Evolutionary conservation across 192 early-diverging fungal genomes (phyloP).

Genomic region (Gonapodya prolifera): DNA sequence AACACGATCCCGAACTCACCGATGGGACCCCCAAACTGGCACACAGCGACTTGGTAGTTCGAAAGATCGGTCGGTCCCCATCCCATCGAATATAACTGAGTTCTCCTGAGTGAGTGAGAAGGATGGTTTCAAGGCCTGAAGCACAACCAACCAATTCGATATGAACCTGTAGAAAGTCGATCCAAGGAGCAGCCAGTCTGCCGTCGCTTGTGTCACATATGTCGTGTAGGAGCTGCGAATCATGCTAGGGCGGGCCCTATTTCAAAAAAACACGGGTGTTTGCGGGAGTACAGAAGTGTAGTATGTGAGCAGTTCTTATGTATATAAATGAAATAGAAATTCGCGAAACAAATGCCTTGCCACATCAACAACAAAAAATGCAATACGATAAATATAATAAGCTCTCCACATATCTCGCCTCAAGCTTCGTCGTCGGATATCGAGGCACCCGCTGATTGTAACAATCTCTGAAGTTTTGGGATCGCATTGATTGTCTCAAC

Average conservation of each 20-base stretch:
- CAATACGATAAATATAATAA: no score
- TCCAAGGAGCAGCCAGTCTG: not conserved
- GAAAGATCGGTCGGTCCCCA: conserved; percentile 83
- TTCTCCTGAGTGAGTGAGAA: conserved; percentile 26
- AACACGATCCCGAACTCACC: conserved; percentile 31
- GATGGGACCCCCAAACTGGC: conserved; percentile 86
- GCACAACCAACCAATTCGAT: not conserved
- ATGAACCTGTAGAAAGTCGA: not conserved
- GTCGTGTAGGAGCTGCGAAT: not conserved
- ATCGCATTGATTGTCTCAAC: not conserved
- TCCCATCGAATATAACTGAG: conserved; percentile 73
- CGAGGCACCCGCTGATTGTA: not conserved
- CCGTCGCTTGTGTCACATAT: not conserved
- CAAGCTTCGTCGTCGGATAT: not conserved
- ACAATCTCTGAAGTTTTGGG: not conserved
- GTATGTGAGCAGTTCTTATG: no score
- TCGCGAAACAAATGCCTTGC: no score
- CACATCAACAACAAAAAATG: no score
- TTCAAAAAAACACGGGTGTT: no score
- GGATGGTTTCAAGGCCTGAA: not conserved
- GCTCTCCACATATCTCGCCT: no score
- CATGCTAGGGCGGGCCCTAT: not conserved
- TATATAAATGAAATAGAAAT: no score
- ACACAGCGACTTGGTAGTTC: conserved; percentile 67
- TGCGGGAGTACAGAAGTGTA: no score